phyloP scores from a whole-genome alignment of 2,329 filamentous ascomycete genomes.

The Macroventuria anomochaeta region DNA sequence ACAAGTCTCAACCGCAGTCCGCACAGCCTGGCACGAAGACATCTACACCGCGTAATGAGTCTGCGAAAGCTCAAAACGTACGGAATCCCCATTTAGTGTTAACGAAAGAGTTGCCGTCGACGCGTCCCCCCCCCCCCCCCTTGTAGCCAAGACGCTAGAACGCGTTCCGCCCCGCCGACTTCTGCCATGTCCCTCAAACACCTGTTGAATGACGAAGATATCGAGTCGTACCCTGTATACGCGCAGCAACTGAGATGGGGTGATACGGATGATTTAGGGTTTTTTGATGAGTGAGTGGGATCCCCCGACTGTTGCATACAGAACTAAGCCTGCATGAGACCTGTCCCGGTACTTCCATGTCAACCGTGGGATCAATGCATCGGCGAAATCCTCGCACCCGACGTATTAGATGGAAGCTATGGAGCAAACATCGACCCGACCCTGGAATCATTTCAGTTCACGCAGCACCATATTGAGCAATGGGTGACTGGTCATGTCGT shows the following conservation, averaged over 20 bases:
- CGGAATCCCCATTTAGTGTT: no score
- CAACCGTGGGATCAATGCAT: slow-evolving; percentile 24
- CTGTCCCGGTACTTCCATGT: slow-evolving; percentile 15
- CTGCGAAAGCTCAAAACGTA: no score
- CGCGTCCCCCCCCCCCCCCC: no score
- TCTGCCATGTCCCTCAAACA: slow-evolving; percentile 32
- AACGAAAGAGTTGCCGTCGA: no score
- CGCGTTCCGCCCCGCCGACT: neutral
- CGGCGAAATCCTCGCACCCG: slow-evolving; percentile 19
- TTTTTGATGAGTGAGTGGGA: slow-evolving; percentile 20
- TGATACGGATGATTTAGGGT: slow-evolving; percentile 18
- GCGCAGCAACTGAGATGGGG: no score
- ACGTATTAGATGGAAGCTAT: neutral
- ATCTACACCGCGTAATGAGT: no score
- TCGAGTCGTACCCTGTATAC: neutral
- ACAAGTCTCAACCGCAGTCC: neutral
- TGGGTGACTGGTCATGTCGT: slow-evolving; percentile 15
- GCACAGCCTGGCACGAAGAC: neutral
- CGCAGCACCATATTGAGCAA: slow-evolving; percentile 26
- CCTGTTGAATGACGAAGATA: slow-evolving; percentile 30
- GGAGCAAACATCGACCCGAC: neutral
- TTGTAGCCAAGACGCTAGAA: neutral
- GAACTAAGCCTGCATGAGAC: no score
- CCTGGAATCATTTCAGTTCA: slow-evolving; percentile 8
- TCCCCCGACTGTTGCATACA: no score